Evolutionary conservation across 192 early-diverging fungal genomes (phyloP).

Genomic region (Backusella westeae): DNA sequence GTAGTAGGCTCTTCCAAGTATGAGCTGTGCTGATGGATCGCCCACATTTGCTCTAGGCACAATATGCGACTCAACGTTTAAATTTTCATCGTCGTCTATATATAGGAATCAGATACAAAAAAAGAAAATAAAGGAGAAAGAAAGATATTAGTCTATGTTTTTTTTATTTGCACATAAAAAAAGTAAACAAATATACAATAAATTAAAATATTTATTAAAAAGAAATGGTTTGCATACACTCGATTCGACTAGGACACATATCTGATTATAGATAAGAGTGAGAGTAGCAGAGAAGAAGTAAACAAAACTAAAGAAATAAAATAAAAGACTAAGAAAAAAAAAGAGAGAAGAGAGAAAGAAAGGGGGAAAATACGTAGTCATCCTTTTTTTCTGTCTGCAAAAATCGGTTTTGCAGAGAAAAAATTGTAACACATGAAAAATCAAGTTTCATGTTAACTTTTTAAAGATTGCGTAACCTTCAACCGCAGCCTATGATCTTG

Average conservation of each 20-base stretch:
- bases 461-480: background rate
- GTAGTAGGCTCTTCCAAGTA: background rate
- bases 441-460: background rate
- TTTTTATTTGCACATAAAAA: background rate
- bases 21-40: background rate
- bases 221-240: background rate
- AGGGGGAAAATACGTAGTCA: background rate
- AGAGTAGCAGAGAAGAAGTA: background rate
- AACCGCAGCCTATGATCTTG: background rate
- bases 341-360: background rate
- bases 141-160: background rate
- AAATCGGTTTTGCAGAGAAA: background rate
- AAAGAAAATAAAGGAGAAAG: background rate
- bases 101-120: background rate
- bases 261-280: background rate
- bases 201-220: background rate
- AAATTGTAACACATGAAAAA: background rate
- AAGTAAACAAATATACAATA: background rate
- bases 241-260: conserved; percentile 3
- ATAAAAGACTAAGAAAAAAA: background rate
- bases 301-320: background rate
- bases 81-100: background rate
- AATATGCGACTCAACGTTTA: background rate
- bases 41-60: background rate
- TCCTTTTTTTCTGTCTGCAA: background rate